Evolutionary conservation across 2,329 filamentous ascomycete genomes (phyloP).

Genomic region (Pseudomassariella vexata): DNA sequence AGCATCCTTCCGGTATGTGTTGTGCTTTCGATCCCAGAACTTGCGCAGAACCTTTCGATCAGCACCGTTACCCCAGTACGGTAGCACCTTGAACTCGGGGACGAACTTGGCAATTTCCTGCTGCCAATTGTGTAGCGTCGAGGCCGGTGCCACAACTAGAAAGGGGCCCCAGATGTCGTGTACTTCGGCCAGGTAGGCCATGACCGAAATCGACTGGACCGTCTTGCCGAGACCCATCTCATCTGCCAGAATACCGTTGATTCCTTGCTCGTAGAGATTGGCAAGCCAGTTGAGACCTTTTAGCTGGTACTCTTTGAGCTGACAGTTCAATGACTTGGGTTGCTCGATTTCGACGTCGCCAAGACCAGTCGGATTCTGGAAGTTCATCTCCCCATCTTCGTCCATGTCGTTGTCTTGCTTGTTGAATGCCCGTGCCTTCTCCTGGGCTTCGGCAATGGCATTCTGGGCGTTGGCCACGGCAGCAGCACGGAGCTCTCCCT

Average conservation of each 20-base stretch:
- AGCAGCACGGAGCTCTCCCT: slow-evolving; percentile 71
- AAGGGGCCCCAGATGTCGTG: slow-evolving; percentile 99
- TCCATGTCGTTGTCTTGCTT: slow-evolving; percentile 65
- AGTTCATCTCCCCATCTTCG: slow-evolving; percentile 97
- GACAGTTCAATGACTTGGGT: slow-evolving; percentile 85
- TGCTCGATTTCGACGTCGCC: slow-evolving; percentile 93
- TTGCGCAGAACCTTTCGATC: slow-evolving; percentile 95
- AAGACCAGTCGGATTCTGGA: slow-evolving; percentile 94
- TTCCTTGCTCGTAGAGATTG: slow-evolving; percentile 97
- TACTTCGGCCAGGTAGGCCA: slow-evolving; percentile 95
- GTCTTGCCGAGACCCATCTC: slow-evolving; percentile 99
- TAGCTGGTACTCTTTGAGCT: slow-evolving; percentile 97
- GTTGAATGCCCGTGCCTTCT: slow-evolving; percentile 91
- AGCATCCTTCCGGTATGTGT: slow-evolving; percentile 88
- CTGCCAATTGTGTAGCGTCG: slow-evolving; percentile 98
- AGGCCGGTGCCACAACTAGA: slow-evolving; percentile 91
- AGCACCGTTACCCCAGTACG: slow-evolving; percentile 93
- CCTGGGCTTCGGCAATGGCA: slow-evolving; percentile 89
- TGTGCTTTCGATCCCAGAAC: slow-evolving; percentile 98
- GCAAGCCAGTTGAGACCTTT: slow-evolving; percentile 99
- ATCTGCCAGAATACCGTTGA: slow-evolving; percentile 97
- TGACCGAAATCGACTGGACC: slow-evolving; percentile 97
- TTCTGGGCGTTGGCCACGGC: slow-evolving; percentile 95
- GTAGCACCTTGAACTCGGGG: slow-evolving; percentile 87
- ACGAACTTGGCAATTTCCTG: slow-evolving; percentile 96